Base-by-base conservation (phyloP, 306 rosid genomes). In the Psophocarpus tetragonolobus region DNA sequence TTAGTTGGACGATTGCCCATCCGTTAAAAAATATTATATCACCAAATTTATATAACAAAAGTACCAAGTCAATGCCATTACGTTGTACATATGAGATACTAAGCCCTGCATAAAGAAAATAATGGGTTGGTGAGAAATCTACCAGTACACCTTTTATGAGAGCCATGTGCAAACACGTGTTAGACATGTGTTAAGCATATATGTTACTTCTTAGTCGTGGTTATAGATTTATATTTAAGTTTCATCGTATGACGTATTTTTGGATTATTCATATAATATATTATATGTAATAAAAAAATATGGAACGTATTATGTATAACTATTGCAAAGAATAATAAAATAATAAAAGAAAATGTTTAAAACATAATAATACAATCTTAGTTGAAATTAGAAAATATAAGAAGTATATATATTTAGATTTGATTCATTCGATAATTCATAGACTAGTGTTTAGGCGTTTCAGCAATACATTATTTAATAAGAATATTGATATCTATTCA, bases 81-180 rank as follows among this genome's bases (percentile, higher is more conserved):
- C 42, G 20, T 67, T 67, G 51, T 38, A 23, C 21, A 21, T 12
- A 21, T 12, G 69, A 63, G 54, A 67, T 39, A 67, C 1, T 12
- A 67, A 39, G 21, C 33, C 39, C 27, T 67, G 54, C 38, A 53
- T 53, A 75, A 53, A 67, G 13, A 44, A 44, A 68, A 13, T 67
- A 77, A 77, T 77, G 81, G 81, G 68, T 77, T 12, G 75, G 75
- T 77, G 75, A 67, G 60, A 42, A 53, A 57, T 33, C 81, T 66
- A 66, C 63, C 26, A 77, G 3, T 50, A 8, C 5, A 23, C 51
- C 17, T 62, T 10, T 38, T 38, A 47, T 32, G 36, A 9, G 11
- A 48, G 23, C 4, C 15, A 33, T 38, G 41, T 29, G 23, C 44
- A 9, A 29, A 15, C 45, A 24, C 74, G 61, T 36, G 45, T 35